phyloP scores from a whole-genome alignment of 2,329 filamentous ascomycete species.

The Davidsoniella virescens region DNA sequence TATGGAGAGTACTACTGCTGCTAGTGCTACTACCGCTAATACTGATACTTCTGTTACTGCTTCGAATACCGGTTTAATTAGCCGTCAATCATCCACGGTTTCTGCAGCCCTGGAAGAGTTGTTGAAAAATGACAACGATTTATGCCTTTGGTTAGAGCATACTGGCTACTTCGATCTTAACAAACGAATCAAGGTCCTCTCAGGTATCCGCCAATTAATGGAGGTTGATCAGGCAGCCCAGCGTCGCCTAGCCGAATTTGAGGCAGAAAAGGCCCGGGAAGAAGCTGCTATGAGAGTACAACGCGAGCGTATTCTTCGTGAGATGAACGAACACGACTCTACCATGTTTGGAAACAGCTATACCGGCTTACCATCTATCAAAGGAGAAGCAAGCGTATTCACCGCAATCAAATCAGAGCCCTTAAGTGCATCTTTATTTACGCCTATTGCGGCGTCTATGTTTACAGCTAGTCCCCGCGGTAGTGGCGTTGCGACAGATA shows the following conservation, averaged over 20 bases:
- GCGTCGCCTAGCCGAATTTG: constrained; percentile 15
- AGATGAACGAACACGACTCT: constrained; percentile 12
- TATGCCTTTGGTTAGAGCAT: constrained; percentile 17
- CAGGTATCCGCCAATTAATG: constrained; percentile 12
- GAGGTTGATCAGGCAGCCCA: constrained; percentile 14
- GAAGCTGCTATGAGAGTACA: constrained; percentile 14
- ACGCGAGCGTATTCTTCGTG: constrained; percentile 14
- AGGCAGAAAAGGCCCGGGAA: constrained; percentile 5
- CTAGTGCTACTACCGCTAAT: too few relatives aligned
- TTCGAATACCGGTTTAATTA: too few relatives aligned
- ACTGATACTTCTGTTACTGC: too few relatives aligned
- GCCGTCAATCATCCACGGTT: too few relatives aligned
- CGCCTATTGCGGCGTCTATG: neutral
- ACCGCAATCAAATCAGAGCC: neutral
- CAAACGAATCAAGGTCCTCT: constrained; percentile 14
- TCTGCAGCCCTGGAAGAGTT: neutral
- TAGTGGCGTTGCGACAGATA: too few relatives aligned
- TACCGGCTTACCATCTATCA: neutral
- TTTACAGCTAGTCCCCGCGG: too few relatives aligned
- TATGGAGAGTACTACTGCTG: too few relatives aligned
- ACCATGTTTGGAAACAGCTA: too few relatives aligned
- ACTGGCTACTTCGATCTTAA: constrained; percentile 16
- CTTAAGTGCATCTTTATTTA: neutral
- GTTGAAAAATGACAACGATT: constrained; percentile 12
- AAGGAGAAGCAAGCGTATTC: neutral